Conservation (phyloP, 169 alveolate species). For the Cryptosporidium bovis region DNA sequence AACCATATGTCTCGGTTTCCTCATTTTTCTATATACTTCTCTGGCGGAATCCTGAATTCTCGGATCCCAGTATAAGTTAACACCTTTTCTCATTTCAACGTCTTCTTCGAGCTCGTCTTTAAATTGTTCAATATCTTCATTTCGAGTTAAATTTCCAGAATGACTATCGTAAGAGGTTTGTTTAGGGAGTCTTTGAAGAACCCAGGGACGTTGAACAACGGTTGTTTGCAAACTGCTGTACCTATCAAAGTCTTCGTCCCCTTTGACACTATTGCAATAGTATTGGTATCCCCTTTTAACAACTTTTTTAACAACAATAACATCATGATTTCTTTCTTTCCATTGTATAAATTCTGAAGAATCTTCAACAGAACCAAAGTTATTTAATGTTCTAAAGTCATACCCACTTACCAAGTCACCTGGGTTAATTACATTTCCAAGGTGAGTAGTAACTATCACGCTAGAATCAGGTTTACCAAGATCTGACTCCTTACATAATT, state of each 20-base stretch:
- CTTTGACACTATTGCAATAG: not conserved
- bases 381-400: slow-evolving; percentile 82
- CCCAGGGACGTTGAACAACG: slow-evolving; percentile 74
- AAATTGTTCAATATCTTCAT: slow-evolving; percentile 87
- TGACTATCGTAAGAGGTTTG: slow-evolving; percentile 53
- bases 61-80: slow-evolving; percentile 85
- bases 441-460: slow-evolving; percentile 83
- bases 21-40: slow-evolving; percentile 41
- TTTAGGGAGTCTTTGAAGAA: slow-evolving; percentile 70
- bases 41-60: slow-evolving; percentile 55
- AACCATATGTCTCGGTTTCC: slow-evolving; percentile 60
- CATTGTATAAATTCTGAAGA: slow-evolving; percentile 50
- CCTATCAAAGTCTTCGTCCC: not conserved
- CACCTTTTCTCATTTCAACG: slow-evolving; percentile 85
- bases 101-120: slow-evolving; percentile 89
- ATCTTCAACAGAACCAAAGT: slow-evolving; percentile 68
- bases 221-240: not conserved
- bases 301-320: slow-evolving; percentile 82
- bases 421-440: slow-evolving; percentile 85
- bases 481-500: slow-evolving; percentile 62
- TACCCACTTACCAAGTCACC: slow-evolving; percentile 90
- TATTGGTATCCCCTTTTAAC: slow-evolving; percentile 54
- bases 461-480: slow-evolving; percentile 77
- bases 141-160: not conserved
- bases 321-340: slow-evolving; percentile 80